phyloP scores from a whole-genome alignment of 179 eudicot genomes.

The Corrigiola litoralis region DNA sequence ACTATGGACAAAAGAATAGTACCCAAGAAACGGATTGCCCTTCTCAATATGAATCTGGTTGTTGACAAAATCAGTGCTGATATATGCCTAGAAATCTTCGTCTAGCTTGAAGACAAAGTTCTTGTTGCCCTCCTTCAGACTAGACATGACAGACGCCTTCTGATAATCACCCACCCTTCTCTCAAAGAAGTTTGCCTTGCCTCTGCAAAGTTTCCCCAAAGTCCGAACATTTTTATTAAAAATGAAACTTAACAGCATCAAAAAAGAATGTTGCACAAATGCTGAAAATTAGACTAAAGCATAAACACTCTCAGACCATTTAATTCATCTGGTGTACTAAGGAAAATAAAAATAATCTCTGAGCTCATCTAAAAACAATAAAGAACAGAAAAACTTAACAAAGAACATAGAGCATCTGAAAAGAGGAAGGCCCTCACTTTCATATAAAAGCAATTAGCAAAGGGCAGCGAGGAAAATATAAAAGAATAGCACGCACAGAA shows the following conservation, averaged over 20 bases:
- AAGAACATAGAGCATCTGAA: no score
- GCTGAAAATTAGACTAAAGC: not conserved
- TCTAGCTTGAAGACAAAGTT: constrained; percentile 61
- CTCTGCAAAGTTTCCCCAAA: constrained; percentile 41
- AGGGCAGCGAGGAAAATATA: no score
- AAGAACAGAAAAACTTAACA: no score
- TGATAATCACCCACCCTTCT: constrained; percentile 85
- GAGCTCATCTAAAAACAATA: no score
- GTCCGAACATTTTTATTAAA: not conserved
- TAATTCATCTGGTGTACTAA: no score
- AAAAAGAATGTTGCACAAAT: no score
- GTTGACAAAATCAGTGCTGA: not conserved
- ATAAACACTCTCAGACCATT: no score
- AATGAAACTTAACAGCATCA: not conserved
- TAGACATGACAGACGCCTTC: constrained; percentile 77
- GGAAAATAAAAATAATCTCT: no score
- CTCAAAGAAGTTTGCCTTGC: constrained; percentile 78
- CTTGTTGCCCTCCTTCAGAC: constrained; percentile 38
- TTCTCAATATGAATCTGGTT: constrained; percentile 1
- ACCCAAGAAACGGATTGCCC: not conserved
- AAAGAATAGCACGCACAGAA: no score
- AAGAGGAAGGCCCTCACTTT: no score
- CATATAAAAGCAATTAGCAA: no score
- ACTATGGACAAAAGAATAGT: not conserved
- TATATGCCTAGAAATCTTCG: constrained; percentile 53